Evolutionary conservation across 768 basidiomycete species (phyloP).

Genomic region (Macrolepiota fuliginosa): DNA sequence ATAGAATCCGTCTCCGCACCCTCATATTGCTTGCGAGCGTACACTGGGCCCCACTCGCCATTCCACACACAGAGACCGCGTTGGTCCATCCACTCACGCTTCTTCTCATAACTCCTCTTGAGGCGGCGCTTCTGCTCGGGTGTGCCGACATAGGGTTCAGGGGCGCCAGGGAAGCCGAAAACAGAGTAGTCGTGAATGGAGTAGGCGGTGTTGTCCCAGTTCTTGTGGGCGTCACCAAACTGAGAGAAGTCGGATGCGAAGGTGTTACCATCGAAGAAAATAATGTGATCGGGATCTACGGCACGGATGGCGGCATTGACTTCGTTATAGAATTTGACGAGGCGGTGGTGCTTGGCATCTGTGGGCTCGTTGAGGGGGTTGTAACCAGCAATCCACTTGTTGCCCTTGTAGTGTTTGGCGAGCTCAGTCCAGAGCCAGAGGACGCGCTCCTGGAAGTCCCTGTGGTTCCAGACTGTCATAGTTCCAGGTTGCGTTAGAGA

Average conservation of each 20-base stretch:
- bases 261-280: conserved; percentile 85
- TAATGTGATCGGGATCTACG: conserved; percentile 65
- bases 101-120: conserved; percentile 63
- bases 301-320: conserved; percentile 69
- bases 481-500: too few relatives aligned
- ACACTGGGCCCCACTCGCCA: conserved; percentile 85
- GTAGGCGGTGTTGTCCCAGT: conserved; percentile 72
- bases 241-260: conserved; percentile 78
- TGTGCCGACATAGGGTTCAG: conserved; percentile 50
- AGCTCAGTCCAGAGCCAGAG: conserved; percentile 78
- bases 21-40: conserved; percentile 60
- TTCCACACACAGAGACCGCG: conserved; percentile 69
- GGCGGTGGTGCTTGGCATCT: conserved; percentile 61
- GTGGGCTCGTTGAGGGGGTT: conserved; percentile 85
- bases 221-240: conserved; percentile 60
- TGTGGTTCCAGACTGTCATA: conserved; percentile 70
- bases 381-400: conserved; percentile 85
- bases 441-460: conserved; percentile 78
- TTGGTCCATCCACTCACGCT: conserved; percentile 76
- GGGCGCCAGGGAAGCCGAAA: conserved; percentile 69
- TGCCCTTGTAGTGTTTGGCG: conserved; percentile 70
- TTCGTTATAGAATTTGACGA: conserved; percentile 67
- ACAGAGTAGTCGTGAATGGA: conserved; percentile 75
- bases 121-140: conserved; percentile 52
- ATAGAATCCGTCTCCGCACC: conserved; percentile 60